Conservation (phyloP, 805 yeast species). For the Metschnikowia anglica region DNA sequence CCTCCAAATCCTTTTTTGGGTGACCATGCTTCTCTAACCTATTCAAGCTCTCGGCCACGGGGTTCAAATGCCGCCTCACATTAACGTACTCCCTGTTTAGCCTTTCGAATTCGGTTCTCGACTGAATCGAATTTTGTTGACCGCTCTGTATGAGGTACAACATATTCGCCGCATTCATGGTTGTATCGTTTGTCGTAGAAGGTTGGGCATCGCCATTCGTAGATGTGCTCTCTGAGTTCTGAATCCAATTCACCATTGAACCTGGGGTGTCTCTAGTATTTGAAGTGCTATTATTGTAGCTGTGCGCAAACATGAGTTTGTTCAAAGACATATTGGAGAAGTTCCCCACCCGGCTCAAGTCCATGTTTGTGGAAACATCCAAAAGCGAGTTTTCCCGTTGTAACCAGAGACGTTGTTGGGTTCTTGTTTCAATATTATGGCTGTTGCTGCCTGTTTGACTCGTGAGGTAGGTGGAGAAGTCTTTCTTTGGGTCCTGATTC, state of each 20-base stretch:
- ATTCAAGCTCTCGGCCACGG: slow-evolving; percentile 61
- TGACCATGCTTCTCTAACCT: slow-evolving; percentile 39
- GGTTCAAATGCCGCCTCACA: slow-evolving; percentile 68
- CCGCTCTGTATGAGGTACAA: slow-evolving; percentile 26
- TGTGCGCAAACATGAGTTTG: slow-evolving; percentile 39
- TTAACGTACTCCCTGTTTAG: slow-evolving; percentile 71
- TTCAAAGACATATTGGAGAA: slow-evolving; percentile 40
- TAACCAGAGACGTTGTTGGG: slow-evolving; percentile 82
- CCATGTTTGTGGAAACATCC: slow-evolving; percentile 46
- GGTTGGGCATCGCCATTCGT: not conserved
- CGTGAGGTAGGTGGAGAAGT: slow-evolving; percentile 40
- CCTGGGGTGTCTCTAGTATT: slow-evolving; percentile 14
- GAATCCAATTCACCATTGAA: slow-evolving; percentile 1
- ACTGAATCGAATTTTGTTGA: slow-evolving; percentile 51
- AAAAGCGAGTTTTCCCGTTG: slow-evolving; percentile 73
- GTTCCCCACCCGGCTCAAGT: slow-evolving; percentile 31
- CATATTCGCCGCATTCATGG: slow-evolving; percentile 13
- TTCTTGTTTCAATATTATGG: slow-evolving; percentile 53
- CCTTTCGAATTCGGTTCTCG: slow-evolving; percentile 75
- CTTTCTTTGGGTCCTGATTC: slow-evolving; percentile 6
- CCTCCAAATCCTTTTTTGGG: slow-evolving; percentile 22
- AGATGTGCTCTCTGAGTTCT: slow-evolving; percentile 6
- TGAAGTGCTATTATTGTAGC: slow-evolving; percentile 24
- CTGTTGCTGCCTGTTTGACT: slow-evolving; percentile 7
- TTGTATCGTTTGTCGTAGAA: not conserved